Evolutionary conservation across 2,329 filamentous ascomycete species (phyloP).

Genomic region (Cladobotryum protrusum): DNA sequence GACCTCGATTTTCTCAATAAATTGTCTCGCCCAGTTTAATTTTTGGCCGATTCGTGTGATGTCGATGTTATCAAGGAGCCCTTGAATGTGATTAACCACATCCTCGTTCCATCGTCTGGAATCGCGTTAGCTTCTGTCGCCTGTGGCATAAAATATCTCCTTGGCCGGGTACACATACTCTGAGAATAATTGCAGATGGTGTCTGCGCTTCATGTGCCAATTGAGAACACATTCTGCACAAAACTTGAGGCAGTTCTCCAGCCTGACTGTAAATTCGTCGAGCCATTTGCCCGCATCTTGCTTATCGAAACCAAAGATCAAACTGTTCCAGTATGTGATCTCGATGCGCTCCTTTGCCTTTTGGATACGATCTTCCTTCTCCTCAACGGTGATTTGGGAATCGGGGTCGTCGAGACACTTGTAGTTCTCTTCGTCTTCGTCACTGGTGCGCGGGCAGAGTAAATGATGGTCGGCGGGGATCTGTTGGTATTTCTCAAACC

Average conservation of each 20-base stretch:
- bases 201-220: conserved; percentile 64
- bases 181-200: conserved; percentile 55
- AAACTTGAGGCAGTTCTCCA: conserved; percentile 52
- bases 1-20: conserved; percentile 47
- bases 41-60: conserved; percentile 55
- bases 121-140: conserved; percentile 15
- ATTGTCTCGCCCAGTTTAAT: conserved; percentile 48
- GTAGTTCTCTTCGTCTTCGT: conserved; percentile 61
- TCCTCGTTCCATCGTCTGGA: conserved; percentile 42
- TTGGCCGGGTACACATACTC: conserved; percentile 38
- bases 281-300: conserved; percentile 55
- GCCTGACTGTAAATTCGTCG: conserved; percentile 49
- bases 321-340: conserved; percentile 59
- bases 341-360: conserved; percentile 51
- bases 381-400: conserved; percentile 42
- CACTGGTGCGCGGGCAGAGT: conserved; percentile 59
- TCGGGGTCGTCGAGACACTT: conserved; percentile 40
- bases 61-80: conserved; percentile 54
- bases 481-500: conserved; percentile 37
- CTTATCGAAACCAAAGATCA: conserved; percentile 61
- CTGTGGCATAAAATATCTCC: background rate
- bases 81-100: conserved; percentile 44
- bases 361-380: conserved; percentile 48
- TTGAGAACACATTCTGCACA: conserved; percentile 68
- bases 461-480: conserved; percentile 52